A percentile compares a stretch with the other conserved stretches of the same genome.
Evolutionary conservation across 1,139 yeast genomes (phyloP).

Genomic region (Sugiyamaella japonica): DNA sequence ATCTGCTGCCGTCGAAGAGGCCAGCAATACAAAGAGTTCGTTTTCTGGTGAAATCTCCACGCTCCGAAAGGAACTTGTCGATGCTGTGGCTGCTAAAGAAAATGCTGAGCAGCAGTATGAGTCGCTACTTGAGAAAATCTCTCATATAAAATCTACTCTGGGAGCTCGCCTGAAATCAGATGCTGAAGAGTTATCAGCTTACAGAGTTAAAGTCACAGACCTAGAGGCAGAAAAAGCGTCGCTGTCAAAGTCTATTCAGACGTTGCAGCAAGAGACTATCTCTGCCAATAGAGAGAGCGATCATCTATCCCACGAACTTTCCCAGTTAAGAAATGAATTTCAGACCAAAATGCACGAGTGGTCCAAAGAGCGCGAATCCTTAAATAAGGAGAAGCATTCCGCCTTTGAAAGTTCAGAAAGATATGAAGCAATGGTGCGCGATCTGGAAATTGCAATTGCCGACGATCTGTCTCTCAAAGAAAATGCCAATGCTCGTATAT

Average conservation of each 20-base stretch:
- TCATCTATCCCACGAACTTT: slow-evolving; percentile 53
- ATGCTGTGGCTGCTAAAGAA: slow-evolving; percentile 58
- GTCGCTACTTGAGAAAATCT: slow-evolving; percentile 66
- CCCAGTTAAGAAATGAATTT: slow-evolving; percentile 48
- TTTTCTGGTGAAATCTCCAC: slow-evolving; percentile 6
- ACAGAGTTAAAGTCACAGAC: slow-evolving; percentile 34
- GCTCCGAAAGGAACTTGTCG: slow-evolving; percentile 32
- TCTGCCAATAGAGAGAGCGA: slow-evolving; percentile 69
- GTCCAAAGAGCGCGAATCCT: slow-evolving; percentile 47
- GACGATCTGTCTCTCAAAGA: slow-evolving; percentile 38
- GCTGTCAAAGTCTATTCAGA: slow-evolving; percentile 41
- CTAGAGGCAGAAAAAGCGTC: slow-evolving; percentile 28
- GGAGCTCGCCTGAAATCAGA: slow-evolving; percentile 63
- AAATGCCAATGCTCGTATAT: slow-evolving; percentile 41
- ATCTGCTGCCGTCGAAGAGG: neutral
- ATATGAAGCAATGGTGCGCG: slow-evolving; percentile 44
- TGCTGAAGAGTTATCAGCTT: slow-evolving; percentile 40
- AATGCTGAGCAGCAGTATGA: slow-evolving; percentile 72
- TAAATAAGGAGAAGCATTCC: slow-evolving; percentile 33
- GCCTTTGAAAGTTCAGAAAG: slow-evolving; percentile 39
- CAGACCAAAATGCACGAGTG: slow-evolving; percentile 47
- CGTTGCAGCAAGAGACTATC: slow-evolving; percentile 54
- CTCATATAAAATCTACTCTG: slow-evolving; percentile 80
- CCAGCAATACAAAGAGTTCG: neutral
- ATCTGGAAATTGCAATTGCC: slow-evolving; percentile 41